Evolutionary conservation across 78 protist species (phyloP), one percentile per base, ranked within the genome.

Genomic region (Monocercomonoides exilis): DNA sequence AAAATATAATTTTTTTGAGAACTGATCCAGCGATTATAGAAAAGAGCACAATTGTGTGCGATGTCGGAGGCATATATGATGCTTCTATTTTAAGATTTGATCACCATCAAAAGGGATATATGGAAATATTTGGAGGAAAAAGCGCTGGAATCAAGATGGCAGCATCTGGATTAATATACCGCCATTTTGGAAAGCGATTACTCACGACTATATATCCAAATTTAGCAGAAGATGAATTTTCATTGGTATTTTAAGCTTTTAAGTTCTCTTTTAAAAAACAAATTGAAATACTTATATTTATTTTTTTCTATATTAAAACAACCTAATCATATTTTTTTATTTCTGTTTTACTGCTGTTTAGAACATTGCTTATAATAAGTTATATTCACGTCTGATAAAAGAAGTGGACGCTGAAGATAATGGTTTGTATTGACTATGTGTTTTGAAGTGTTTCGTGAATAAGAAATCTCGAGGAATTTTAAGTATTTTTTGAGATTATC

Each of bases 51-150:
- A 21, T 79, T 79, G 82, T 79, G 6, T 79, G 82, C 82, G 82
- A 79, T 21, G 21, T 79, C 11, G 85, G 85, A 33, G 85, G 85
- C 45, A 44, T 38, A 36, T 81, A 81, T 5, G 85, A 81, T n/a
- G 38, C 1, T 44, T 1, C 1, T 4, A 81, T 43, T 33, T 41
- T 81, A 2, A 43, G 85, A 6, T 81, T 4, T 41, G 85, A 81
- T 2, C 85, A 81, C 41, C 85, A 81, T 41, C 85, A 81, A 41
- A 35, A 41, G 2, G 85, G 85, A 3, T 81, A 33, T 79, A 32
- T 33, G 45, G 42, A 79, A 79, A 41, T 79, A 38, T 79, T 79
- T 41, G 5, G 42, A 32, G 6, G 45, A 32, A 79, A 6, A 29
- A 79, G 6, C 4, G 45, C 6, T 38, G 6, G 5, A 4, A 79